A percentile compares a stretch with the other conserved stretches of the same genome.
Evolutionary conservation across 1,139 yeast species (phyloP).

Genomic region (Meyerozyma athensensis): DNA sequence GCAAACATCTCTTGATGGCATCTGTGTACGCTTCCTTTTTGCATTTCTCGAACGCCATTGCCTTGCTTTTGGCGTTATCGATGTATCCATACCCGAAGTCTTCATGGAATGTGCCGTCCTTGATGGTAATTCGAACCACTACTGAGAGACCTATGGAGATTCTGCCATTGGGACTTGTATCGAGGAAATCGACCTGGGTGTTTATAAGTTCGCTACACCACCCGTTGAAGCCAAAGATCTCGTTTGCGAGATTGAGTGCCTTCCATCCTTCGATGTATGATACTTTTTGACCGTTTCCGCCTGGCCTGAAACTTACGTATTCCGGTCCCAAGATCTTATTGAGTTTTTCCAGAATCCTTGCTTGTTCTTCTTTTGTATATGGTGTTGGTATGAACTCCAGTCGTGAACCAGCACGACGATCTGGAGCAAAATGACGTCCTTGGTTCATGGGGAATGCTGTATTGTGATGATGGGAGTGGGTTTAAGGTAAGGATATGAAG

Average conservation of each 20-base stretch:
- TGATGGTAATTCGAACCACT: constrained; percentile 64
- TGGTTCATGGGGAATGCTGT: background rate
- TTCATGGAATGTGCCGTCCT: constrained; percentile 74
- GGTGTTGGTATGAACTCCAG: constrained; percentile 21
- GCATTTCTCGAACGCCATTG: constrained; percentile 76
- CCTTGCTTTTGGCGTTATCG: constrained; percentile 65
- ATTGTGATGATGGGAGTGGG: too few relatives aligned
- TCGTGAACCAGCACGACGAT: background rate
- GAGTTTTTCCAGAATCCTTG: constrained; percentile 38
- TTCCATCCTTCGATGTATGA: constrained; percentile 81
- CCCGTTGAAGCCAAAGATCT: constrained; percentile 76
- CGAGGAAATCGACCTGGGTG: constrained; percentile 67
- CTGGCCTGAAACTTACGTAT: constrained; percentile 76
- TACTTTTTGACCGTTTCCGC: constrained; percentile 65
- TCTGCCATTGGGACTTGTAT: constrained; percentile 52
- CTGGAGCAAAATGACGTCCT: background rate
- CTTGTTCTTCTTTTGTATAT: constrained; percentile 37
- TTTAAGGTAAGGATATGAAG: too few relatives aligned
- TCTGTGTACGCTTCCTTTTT: constrained; percentile 81
- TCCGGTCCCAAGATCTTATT: constrained; percentile 83
- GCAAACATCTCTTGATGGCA: constrained; percentile 68
- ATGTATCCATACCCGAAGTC: constrained; percentile 80
- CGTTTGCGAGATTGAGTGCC: constrained; percentile 72
- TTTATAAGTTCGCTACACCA: constrained; percentile 70
- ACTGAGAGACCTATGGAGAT: constrained; percentile 65